A percentile compares a stretch with the other conserved stretches of the same genome.
Conservation (phyloP, 2,329 filamentous ascomycete genomes). For the Septoria petroselini region DNA sequence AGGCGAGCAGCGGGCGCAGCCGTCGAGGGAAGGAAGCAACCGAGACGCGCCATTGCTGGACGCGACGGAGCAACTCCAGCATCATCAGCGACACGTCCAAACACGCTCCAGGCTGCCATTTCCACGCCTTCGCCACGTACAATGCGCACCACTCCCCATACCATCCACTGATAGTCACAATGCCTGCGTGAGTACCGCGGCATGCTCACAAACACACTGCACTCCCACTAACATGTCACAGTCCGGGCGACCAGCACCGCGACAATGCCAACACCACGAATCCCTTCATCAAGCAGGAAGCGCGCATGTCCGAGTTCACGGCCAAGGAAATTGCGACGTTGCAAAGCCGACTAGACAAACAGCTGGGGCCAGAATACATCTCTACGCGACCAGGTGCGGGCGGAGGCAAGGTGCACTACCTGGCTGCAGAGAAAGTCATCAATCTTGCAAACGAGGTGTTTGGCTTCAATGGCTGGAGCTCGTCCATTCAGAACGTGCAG, state of each 20-base stretch:
- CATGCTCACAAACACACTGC: neutral
- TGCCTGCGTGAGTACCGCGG: slow-evolving; percentile 33
- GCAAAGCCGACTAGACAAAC: slow-evolving; percentile 81
- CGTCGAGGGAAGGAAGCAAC: neutral
- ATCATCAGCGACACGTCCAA: slow-evolving; percentile 3
- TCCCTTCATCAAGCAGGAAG: slow-evolving; percentile 72
- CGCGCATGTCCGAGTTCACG: slow-evolving; percentile 74
- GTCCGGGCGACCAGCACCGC: slow-evolving; percentile 40
- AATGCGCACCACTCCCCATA: neutral
- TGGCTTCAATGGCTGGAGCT: slow-evolving; percentile 97
- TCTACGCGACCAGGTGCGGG: slow-evolving; percentile 79
- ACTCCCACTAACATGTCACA: slow-evolving; percentile 26
- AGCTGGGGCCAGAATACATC: slow-evolving; percentile 93
- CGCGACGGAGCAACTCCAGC: slow-evolving; percentile 11
- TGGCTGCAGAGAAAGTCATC: slow-evolving; percentile 96
- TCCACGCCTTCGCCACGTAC: slow-evolving; percentile 2
- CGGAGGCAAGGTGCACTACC: slow-evolving; percentile 84
- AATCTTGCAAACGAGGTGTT: slow-evolving; percentile 92
- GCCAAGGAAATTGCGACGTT: slow-evolving; percentile 87
- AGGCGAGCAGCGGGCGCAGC: neutral
- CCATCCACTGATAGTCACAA: slow-evolving; percentile 19
- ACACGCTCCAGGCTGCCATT: slow-evolving; percentile 3
- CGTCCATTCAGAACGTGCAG: slow-evolving; percentile 88
- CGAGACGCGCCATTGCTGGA: slow-evolving; percentile 5
- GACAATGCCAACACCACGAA: slow-evolving; percentile 54